Evolutionary conservation across 2,329 filamentous ascomycete species (phyloP).

Genomic region (Sarocladiaceae sp.): DNA sequence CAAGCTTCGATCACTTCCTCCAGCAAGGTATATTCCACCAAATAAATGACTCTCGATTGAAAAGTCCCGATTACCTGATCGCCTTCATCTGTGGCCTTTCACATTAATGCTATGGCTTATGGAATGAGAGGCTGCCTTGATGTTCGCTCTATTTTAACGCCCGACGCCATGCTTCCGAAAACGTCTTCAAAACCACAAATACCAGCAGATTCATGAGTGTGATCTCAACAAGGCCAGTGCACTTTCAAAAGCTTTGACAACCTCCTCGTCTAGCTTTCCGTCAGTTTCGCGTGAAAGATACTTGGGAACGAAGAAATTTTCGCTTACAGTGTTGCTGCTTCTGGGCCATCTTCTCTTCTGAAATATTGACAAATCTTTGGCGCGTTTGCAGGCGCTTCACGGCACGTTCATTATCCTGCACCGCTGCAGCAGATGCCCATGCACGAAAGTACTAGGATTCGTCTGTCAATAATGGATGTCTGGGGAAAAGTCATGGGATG

Average conservation of each 20-base stretch:
- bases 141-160: too few relatives aligned
- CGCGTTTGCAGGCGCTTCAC: slow-evolving; percentile 78
- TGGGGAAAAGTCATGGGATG: not conserved
- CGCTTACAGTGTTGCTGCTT: slow-evolving; percentile 82
- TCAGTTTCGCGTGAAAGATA: not conserved
- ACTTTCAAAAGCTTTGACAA: slow-evolving; percentile 59
- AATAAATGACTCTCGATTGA: too few relatives aligned
- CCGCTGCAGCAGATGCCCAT: slow-evolving; percentile 71
- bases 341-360: slow-evolving; percentile 65
- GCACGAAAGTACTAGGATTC: slow-evolving; percentile 74
- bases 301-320: not conserved
- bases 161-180: not conserved
- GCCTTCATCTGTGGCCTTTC: too few relatives aligned
- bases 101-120: too few relatives aligned
- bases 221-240: slow-evolving; percentile 50
- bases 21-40: too few relatives aligned
- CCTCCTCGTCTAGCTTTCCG: slow-evolving; percentile 38
- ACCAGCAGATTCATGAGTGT: slow-evolving; percentile 21
- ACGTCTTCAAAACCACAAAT: not conserved
- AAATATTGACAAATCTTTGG: slow-evolving; percentile 68
- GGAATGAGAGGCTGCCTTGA: too few relatives aligned
- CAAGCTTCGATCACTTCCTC: too few relatives aligned
- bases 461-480: not conserved
- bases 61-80: too few relatives aligned
- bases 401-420: slow-evolving; percentile 72